Evolutionary conservation across 768 basidiomycete genomes (phyloP), one percentile per base, ranked within the genome.

Genomic region (Jaapia argillacea): DNA sequence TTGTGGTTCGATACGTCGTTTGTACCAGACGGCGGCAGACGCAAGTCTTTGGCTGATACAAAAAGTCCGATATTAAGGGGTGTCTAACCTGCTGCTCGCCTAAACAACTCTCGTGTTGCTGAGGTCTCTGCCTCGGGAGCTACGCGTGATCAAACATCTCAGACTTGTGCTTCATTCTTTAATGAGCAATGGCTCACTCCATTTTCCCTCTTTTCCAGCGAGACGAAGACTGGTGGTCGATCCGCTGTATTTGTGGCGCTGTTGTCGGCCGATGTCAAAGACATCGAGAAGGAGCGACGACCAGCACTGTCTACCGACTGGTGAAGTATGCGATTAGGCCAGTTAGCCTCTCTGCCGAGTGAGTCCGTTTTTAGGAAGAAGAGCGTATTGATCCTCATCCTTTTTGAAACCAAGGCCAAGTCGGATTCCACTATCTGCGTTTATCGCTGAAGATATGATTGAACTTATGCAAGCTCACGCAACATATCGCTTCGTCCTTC

Each of bases 391-490:
- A 25, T n/a, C 13, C 20, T 21, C 27, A 21, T 20, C 35, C n/a
- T 6, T 25, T 21, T 66, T 22, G 45, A 71, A 72, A 40, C 57
- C 59, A 0, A 53, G 61, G 2, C 60, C 61, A 42, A 61, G n/a
- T n/a, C n/a, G n/a, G n/a, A n/a, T 72, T 22, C 87, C 88, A 0
- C 66, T 93, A 22, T 86, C 87, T 2, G 85, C 88, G n/a, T 94
- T 88, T 61, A 74, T 98, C 24, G 75, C 91, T 10, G 79, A 89
- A 48, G 90, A 96, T 54, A 86, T 98, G 86, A 73, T 75, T 23
- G 94, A 94, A 56, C 82, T 86, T 42, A 84, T 89, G 4, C 82
- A 85, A 43, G 90, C 93, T 1, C 93, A 97, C 57, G 91, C 92
- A 1, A 84, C 85, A 0, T 91, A 97, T 62, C 85, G 92, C 6